Evolutionary conservation across 192 early-diverging fungal species (phyloP), one percentile per base, ranked within the genome.

Genomic region (Coemansia sp.): DNA sequence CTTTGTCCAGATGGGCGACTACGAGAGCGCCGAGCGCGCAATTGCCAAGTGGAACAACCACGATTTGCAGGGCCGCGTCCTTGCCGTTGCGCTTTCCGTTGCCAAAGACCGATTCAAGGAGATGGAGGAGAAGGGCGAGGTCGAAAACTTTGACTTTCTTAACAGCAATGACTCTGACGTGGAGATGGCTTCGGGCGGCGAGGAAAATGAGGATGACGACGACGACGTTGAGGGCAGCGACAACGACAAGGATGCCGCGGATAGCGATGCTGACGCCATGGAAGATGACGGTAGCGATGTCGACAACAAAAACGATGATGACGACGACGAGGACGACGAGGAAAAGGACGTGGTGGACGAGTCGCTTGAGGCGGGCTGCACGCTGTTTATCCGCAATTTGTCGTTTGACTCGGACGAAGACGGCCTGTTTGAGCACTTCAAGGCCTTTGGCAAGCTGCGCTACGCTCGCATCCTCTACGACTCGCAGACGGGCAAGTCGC

Each of bases 331-430:
- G 10, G 71, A 76, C 15, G 77, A 68, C 14, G 75, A 62, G 9
- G 85, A 63, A 3, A 67, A 64, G 2, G 71, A 86, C 10, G 63
- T 71, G 0, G 86, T 88, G 5, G 84, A 88, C 38, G 86, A 89
- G 15, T 83, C 83, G 5, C 78, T 83, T 11, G 77, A 85, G 3
- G 77, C 76, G 27, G 74, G 89, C 25, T 90, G 89, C 38, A 98
- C 96, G 17, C 87, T 98, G 38, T 98, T 98, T 79, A 87, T 98
- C 60, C 88, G 95, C 45, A 98, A 98, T 78, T 71, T 98, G 72
- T 86, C 89, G 38, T 98, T 96, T 70, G 96, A 98, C 25, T 92
- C 93, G 3, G 90, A 90, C 14, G 89, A 97, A 71, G 90, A 92
- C 46, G 89, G 89, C 35, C 77, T 98, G 17, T 85, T 77, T 74